Conservation (phyloP, 2,329 filamentous ascomycete genomes). For the Plenodomus lindquistii region DNA sequence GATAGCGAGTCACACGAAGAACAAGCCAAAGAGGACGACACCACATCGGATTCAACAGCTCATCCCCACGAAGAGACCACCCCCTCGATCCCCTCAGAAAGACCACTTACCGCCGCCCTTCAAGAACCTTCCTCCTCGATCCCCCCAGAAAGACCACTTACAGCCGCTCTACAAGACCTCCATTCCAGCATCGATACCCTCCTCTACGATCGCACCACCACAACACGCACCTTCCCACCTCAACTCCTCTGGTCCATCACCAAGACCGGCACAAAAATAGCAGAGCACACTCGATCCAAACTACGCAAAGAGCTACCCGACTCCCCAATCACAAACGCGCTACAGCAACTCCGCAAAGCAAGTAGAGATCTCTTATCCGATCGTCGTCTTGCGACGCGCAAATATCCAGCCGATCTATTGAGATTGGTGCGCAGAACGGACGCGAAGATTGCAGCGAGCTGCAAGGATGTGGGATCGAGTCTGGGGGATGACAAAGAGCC, state of each 20-base stretch:
- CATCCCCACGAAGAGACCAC: too few species aligned
- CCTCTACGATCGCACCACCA: constrained; percentile 2
- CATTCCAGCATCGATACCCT: background rate
- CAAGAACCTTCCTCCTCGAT: constrained; percentile 1
- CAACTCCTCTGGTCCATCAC: background rate
- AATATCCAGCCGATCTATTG: background rate
- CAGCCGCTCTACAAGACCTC: constrained; percentile 1
- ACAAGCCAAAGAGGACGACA: background rate
- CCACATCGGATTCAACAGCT: background rate
- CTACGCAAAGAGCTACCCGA: background rate
- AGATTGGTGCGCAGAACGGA: background rate
- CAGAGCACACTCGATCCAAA: background rate
- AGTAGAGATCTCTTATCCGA: background rate
- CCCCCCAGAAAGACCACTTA: constrained; percentile 4
- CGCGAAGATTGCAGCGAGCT: background rate
- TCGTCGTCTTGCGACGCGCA: background rate
- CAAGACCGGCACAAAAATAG: background rate
- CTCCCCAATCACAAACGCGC: background rate
- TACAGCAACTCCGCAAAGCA: background rate
- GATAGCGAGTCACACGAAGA: background rate
- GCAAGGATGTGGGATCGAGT: background rate
- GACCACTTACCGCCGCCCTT: constrained; percentile 3
- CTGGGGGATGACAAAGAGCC: background rate
- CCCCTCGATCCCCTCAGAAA: too few species aligned
- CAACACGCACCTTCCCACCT: background rate